These are phyloP conservation scores for Bisporella sp. DNA, from an alignment of 2,329 filamentous ascomycete genomes.

Conservation along the genomic window DNA sequence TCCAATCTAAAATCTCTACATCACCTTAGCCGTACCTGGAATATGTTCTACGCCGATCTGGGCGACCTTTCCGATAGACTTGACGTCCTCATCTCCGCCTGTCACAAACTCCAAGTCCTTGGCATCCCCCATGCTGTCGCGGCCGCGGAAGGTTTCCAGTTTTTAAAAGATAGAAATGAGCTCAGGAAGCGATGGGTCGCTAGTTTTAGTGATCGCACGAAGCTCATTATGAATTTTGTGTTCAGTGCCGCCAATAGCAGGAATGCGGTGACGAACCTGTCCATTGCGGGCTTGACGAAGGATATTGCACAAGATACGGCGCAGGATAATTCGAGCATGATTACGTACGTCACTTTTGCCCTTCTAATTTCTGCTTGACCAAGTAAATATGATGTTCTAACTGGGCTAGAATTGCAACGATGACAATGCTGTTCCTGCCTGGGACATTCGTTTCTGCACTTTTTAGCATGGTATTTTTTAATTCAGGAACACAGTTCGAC, in stretches of 20 bases:
- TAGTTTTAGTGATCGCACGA: conserved; percentile 1
- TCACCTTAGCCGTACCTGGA: conserved; percentile 1
- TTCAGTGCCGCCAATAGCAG: not conserved
- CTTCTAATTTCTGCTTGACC: no score
- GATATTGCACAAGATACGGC: not conserved
- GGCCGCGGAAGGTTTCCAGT: not conserved
- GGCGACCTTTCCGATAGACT: not conserved
- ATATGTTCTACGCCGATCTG: conserved; percentile 2
- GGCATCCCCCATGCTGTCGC: not conserved
- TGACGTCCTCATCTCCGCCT: not conserved
- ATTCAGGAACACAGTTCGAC: no score
- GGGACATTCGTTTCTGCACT: no score
- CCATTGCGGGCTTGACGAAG: not conserved
- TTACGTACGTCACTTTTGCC: not conserved
- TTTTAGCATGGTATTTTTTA: no score
- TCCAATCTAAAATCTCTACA: not conserved
- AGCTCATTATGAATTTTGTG: conserved; percentile 1
- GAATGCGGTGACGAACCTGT: not conserved
- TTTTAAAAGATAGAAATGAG: not conserved
- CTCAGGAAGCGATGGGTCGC: conserved; percentile 1
- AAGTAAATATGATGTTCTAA: no score
- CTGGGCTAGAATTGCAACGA: no score
- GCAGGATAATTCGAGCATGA: not conserved
- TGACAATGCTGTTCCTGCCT: no score
- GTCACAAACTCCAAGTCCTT: not conserved